phyloP scores from a whole-genome alignment of 805 yeast genomes.

The Citeromyces nyonsensis region DNA sequence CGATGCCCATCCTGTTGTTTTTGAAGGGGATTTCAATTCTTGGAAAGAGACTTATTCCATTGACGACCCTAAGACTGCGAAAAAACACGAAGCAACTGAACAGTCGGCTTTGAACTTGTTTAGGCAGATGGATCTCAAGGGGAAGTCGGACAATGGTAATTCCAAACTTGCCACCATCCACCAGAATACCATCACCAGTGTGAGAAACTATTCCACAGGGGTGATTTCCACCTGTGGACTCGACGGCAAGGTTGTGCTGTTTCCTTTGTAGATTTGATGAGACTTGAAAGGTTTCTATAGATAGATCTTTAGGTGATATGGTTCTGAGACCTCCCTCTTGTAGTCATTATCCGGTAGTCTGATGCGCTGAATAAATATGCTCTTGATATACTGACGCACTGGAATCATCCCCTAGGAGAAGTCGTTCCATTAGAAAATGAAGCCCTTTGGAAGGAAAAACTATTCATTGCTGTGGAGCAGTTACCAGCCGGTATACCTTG shows the following conservation, averaged over 20 bases:
- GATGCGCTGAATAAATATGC: no score
- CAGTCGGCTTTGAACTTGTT: slow-evolving; percentile 85
- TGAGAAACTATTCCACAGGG: slow-evolving; percentile 32
- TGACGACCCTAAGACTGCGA: slow-evolving; percentile 37
- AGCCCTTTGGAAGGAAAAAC: no score
- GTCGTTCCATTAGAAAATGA: no score
- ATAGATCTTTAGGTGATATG: no score
- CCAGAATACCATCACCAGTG: slow-evolving; percentile 73
- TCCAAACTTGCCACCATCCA: slow-evolving; percentile 60
- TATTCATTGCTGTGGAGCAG: no score
- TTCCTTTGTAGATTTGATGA: slow-evolving; percentile 22
- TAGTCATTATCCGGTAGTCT: no score
- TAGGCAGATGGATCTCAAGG: slow-evolving; percentile 90
- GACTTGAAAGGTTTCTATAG: no score
- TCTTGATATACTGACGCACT: no score
- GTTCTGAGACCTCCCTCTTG: no score
- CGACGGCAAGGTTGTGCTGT: slow-evolving; percentile 85
- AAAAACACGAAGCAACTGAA: slow-evolving; percentile 38
- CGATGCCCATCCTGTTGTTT: slow-evolving; percentile 81
- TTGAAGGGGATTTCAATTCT: slow-evolving; percentile 56
- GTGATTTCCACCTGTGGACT: slow-evolving; percentile 62
- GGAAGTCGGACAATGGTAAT: slow-evolving; percentile 34
- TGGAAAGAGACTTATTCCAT: slow-evolving; percentile 38
- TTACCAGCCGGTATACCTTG: no score
- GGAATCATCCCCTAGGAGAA: no score